These are phyloP conservation scores for Beauveria australis DNA, from an alignment of 2,329 filamentous ascomycete genomes.

Conservation along the genomic window DNA sequence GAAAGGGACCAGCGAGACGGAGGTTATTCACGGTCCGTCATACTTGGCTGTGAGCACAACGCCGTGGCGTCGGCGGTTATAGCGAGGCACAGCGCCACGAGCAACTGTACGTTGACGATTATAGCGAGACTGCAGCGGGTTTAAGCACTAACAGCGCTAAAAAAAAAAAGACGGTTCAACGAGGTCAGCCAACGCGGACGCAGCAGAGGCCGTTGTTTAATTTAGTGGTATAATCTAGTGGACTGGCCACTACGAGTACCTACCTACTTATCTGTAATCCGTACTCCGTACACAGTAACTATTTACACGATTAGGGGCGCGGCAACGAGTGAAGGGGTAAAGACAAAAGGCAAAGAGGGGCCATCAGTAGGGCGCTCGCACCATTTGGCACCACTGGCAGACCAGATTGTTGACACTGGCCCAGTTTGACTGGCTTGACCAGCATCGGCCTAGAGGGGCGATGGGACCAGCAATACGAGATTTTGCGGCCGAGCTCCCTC, in stretches of 20 bases:
- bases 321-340: too few species aligned
- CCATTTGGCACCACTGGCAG: background rate
- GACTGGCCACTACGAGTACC: background rate
- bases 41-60: background rate
- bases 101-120: too few species aligned
- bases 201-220: background rate
- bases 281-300: too few species aligned
- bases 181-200: background rate
- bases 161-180: background rate
- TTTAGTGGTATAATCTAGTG: background rate
- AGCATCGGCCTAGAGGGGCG: background rate
- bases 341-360: background rate
- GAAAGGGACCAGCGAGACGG: too few species aligned
- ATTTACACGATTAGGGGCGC: too few species aligned
- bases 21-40: too few species aligned
- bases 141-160: background rate
- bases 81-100: background rate
- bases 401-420: background rate
- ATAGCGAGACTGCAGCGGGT: background rate
- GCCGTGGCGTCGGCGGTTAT: background rate
- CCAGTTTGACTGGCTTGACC: background rate
- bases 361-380: background rate
- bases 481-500: slow-evolving; percentile 7
- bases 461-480: slow-evolving; percentile 8
- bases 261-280: too few species aligned